Conservation (phyloP, 768 basidiomycete genomes). For the Gyrodon lividus region DNA sequence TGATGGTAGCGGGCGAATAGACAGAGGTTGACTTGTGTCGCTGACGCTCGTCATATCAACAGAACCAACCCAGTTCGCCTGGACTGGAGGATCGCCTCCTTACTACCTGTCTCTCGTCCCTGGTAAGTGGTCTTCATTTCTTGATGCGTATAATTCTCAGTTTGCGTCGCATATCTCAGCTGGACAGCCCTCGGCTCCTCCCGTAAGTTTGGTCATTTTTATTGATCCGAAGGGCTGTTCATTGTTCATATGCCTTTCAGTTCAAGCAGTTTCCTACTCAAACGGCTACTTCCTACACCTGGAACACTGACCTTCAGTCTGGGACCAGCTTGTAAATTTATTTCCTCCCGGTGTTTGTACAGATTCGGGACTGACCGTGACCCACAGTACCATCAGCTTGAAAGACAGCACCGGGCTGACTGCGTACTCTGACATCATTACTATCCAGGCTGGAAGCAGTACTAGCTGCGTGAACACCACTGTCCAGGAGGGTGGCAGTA, state of each 20-base stretch:
- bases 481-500: slow-evolving; percentile 13
- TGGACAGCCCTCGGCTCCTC: slow-evolving; percentile 47
- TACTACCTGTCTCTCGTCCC: slow-evolving; percentile 63
- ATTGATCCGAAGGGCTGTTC: not conserved
- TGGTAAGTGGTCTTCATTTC: slow-evolving; percentile 38
- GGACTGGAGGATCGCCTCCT: slow-evolving; percentile 51
- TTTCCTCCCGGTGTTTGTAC: not conserved
- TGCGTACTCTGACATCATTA: slow-evolving; percentile 53
- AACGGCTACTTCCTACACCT: slow-evolving; percentile 45
- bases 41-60: slow-evolving; percentile 4
- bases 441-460: slow-evolving; percentile 38
- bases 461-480: slow-evolving; percentile 28
- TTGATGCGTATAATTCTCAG: not conserved
- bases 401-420: slow-evolving; percentile 57
- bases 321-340: slow-evolving; percentile 48
- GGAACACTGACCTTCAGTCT: slow-evolving; percentile 49
- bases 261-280: slow-evolving; percentile 52
- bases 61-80: slow-evolving; percentile 63
- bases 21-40: not conserved
- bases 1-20: not conserved
- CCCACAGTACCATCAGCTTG: slow-evolving; percentile 48
- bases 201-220: slow-evolving; percentile 40
- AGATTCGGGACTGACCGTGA: not conserved
- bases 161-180: slow-evolving; percentile 35
- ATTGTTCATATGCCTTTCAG: slow-evolving; percentile 33